Evolutionary conservation across 176 grass and related monocot species (phyloP).

Genomic region (Saccharum spontaneum): DNA sequence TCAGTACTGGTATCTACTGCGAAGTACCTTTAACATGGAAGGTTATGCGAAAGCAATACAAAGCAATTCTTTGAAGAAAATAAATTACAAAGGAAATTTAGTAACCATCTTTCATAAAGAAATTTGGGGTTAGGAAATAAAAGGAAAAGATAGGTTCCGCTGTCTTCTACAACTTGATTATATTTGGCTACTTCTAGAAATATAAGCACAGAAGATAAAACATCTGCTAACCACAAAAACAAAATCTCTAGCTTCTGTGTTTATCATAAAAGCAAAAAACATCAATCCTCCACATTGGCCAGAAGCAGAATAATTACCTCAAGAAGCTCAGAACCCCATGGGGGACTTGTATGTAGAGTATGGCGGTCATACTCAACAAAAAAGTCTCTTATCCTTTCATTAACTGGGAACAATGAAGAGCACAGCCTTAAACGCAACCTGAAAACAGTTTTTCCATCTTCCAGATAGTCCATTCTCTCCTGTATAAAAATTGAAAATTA

Average conservation of each 20-base stretch:
- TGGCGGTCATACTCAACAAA: conserved; percentile 96
- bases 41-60: background rate
- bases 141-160: background rate
- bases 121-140: background rate
- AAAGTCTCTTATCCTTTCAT: conserved; percentile 97
- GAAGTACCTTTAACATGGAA: conserved; percentile 20
- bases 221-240: conserved; percentile 20
- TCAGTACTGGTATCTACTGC: conserved; percentile 6
- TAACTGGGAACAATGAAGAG: conserved; percentile 87
- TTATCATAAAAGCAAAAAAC: conserved; percentile 17
- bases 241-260: conserved; percentile 9
- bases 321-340: conserved; percentile 99
- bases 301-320: conserved; percentile 61
- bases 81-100: conserved; percentile 5
- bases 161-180: conserved; percentile 13
- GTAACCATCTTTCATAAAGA: background rate
- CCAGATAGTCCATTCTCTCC: conserved; percentile 91
- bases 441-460: conserved; percentile 96
- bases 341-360: conserved; percentile 91
- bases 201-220: background rate
- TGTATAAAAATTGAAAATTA: conserved; percentile 43
- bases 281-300: conserved; percentile 16
- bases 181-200: background rate
- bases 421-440: conserved; percentile 84
- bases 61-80: background rate